A percentile compares a stretch with the other conserved stretches of the same genome.
Evolutionary conservation across 768 basidiomycete genomes (phyloP).

Genomic region (Pleurotus citrinopileatus): DNA sequence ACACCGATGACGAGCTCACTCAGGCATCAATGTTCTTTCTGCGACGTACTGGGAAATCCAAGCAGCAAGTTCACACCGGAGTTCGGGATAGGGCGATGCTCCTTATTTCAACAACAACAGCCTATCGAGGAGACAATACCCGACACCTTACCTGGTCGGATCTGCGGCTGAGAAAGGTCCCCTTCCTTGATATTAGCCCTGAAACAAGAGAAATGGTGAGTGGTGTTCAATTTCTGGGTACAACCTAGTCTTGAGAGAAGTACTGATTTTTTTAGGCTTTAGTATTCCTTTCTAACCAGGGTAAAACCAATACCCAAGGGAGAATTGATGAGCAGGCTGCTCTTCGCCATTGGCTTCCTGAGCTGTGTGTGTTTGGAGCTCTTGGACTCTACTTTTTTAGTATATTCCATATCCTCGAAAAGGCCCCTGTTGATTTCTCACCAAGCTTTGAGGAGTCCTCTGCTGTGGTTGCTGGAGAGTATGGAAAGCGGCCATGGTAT

Average conservation of each 20-base stretch:
- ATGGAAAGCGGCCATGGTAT: constrained; percentile 27
- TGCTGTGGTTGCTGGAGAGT: constrained; percentile 18
- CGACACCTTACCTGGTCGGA: constrained; percentile 24
- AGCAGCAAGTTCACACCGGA: constrained; percentile 11
- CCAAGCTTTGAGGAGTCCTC: constrained; percentile 22
- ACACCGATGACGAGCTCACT: constrained; percentile 20
- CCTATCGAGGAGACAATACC: constrained; percentile 26
- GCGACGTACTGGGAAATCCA: constrained; percentile 1
- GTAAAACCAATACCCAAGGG: constrained; percentile 29
- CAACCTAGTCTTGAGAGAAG: background rate
- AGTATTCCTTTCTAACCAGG: constrained; percentile 22
- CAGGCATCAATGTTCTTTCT: constrained; percentile 21
- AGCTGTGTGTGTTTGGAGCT: constrained; percentile 27
- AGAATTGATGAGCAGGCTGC: constrained; percentile 27
- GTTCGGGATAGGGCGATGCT: constrained; percentile 29
- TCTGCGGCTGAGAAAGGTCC: constrained; percentile 16
- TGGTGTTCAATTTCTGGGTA: background rate
- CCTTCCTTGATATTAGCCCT: constrained; percentile 18
- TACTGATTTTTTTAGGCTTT: constrained; percentile 26
- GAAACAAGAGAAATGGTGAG: constrained; percentile 16
- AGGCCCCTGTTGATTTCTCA: constrained; percentile 18
- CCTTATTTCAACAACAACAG: constrained; percentile 21
- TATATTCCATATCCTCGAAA: constrained; percentile 25
- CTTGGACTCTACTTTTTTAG: constrained; percentile 25
- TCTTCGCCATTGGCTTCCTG: constrained; percentile 23